These are phyloP conservation scores for Entomortierella parvispora DNA, from an alignment of 192 early-diverging fungal genomes.

Conservation along the genomic window DNA sequence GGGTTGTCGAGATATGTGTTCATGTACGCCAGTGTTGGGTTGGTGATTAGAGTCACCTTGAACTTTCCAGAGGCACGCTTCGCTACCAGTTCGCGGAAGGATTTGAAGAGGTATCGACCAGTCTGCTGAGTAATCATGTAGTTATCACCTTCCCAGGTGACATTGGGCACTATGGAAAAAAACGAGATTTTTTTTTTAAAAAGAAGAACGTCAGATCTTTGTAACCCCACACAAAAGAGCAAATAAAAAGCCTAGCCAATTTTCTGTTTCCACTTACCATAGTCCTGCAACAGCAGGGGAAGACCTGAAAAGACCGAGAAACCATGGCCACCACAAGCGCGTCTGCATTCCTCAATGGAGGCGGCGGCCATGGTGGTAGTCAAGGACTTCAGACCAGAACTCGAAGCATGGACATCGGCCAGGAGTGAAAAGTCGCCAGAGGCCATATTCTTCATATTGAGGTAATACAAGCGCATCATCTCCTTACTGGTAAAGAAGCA, in stretches of 20 bases:
- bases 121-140: slow-evolving; percentile 88
- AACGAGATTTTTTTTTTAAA: background rate
- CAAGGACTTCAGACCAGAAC: slow-evolving; percentile 77
- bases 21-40: slow-evolving; percentile 50
- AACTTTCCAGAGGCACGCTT: slow-evolving; percentile 38
- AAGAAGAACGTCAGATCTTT: background rate
- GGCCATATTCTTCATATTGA: slow-evolving; percentile 66
- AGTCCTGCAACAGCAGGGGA: slow-evolving; percentile 72
- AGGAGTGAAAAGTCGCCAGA: slow-evolving; percentile 69
- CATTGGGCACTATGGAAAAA: slow-evolving; percentile 62
- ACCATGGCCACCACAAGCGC: slow-evolving; percentile 82
- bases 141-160: slow-evolving; percentile 88
- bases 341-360: slow-evolving; percentile 77
- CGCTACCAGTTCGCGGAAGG: slow-evolving; percentile 45
- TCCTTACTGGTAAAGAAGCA: slow-evolving; percentile 74
- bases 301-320: slow-evolving; percentile 80
- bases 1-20: slow-evolving; percentile 64
- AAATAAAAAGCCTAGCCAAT: too few species aligned
- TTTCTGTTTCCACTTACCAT: slow-evolving; percentile 44
- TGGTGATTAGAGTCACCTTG: slow-evolving; percentile 16
- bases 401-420: slow-evolving; percentile 79
- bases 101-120: slow-evolving; percentile 66
- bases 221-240: background rate
- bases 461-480: slow-evolving; percentile 67
- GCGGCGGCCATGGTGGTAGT: slow-evolving; percentile 70